These are phyloP conservation scores for Plasmodium inui DNA, from an alignment of 169 alveolate species.

Conservation along the genomic window DNA sequence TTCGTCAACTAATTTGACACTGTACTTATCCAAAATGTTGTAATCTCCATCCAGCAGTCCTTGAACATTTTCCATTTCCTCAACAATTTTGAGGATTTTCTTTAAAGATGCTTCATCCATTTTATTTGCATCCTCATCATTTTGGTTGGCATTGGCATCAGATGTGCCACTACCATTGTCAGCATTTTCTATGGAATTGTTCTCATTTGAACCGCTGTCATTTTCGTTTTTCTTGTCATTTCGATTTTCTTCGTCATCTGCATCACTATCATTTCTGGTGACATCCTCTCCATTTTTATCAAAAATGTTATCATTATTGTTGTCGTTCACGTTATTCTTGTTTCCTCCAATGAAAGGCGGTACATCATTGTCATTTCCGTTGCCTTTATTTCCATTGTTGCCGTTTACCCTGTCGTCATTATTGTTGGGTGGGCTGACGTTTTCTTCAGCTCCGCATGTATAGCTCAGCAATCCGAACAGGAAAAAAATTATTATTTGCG, in stretches of 20 bases:
- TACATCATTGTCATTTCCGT: background rate
- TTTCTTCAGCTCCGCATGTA: constrained; percentile 14
- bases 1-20: constrained; percentile 17
- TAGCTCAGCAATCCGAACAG: background rate
- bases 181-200: background rate
- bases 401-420: background rate
- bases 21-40: constrained; percentile 23
- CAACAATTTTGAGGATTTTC: background rate
- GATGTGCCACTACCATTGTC: background rate
- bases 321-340: background rate
- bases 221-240: background rate
- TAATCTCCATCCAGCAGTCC: background rate
- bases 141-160: background rate
- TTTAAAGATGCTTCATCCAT: background rate
- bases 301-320: background rate
- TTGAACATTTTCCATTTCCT: constrained; percentile 11
- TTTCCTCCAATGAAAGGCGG: background rate
- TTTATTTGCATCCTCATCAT: background rate
- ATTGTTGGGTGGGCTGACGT: background rate
- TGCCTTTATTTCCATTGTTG: background rate
- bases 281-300: background rate
- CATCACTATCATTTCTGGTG: background rate
- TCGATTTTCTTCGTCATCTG: background rate
- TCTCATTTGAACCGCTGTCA: background rate
- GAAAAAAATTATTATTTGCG: constrained; percentile 23